phyloP scores from a whole-genome alignment of 768 basidiomycete genomes.

The Suillus subaureus region DNA sequence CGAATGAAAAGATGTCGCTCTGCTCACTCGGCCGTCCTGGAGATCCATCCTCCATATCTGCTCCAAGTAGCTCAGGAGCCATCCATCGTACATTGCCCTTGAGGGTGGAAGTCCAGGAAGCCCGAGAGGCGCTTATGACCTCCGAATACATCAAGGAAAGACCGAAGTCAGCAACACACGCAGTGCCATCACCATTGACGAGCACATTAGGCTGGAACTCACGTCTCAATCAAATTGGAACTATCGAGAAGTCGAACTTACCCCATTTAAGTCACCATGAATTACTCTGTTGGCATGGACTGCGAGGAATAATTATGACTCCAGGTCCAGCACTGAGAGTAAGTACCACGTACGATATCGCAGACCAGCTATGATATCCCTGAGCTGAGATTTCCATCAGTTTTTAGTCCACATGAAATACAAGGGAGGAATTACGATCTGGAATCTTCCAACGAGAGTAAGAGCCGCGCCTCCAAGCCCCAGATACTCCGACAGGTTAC shows the following conservation, averaged over 20 bases:
- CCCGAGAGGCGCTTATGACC: constrained; percentile 21
- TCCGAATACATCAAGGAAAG: constrained; percentile 40
- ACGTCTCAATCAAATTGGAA: constrained; percentile 1
- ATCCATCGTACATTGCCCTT: constrained; percentile 46
- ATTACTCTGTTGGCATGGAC: constrained; percentile 1
- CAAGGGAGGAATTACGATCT: constrained; percentile 17
- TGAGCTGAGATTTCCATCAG: neutral
- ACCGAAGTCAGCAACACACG: constrained; percentile 41
- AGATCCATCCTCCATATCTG: neutral
- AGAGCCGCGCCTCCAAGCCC: constrained; percentile 14
- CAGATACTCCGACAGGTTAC: constrained; percentile 28
- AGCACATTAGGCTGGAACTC: constrained; percentile 36
- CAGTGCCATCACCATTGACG: constrained; percentile 33
- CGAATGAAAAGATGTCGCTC: constrained; percentile 48
- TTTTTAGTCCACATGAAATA: neutral
- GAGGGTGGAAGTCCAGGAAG: neutral
- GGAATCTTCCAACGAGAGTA: neutral
- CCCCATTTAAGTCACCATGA: constrained; percentile 14
- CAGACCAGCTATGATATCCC: neutral
- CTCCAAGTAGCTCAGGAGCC: constrained; percentile 39
- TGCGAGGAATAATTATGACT: neutral
- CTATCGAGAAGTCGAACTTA: neutral
- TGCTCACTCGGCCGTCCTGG: constrained; percentile 12
- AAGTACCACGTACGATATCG: neutral
- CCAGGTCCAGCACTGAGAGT: neutral